Percentiles rank a stretch among this genome's conserved stretches.
Conservation (phyloP, 768 basidiomycete genomes). For the Lactarius akahatsu region DNA sequence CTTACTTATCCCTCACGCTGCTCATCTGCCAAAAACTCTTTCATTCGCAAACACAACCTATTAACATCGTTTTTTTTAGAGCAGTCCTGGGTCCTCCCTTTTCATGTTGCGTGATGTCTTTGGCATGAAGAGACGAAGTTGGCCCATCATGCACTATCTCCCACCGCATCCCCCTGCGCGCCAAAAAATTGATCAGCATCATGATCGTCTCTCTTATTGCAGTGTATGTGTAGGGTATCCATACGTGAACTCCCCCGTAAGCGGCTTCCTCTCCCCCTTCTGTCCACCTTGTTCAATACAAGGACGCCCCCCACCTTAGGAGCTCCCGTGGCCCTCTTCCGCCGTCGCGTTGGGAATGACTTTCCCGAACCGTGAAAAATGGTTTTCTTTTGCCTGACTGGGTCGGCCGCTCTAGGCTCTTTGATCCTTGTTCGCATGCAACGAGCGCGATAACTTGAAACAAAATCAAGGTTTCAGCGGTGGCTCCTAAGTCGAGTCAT, state of each 20-base stretch:
- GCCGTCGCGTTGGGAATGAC: conserved; percentile 11
- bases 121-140: neutral
- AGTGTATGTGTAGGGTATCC: neutral
- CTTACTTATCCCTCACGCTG: neutral
- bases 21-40: neutral
- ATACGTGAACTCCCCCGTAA: neutral
- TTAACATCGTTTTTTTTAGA: neutral
- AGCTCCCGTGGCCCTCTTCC: neutral
- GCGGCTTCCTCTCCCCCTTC: neutral
- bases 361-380: neutral
- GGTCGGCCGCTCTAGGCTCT: neutral
- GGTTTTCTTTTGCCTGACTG: neutral
- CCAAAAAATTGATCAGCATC: neutral
- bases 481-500: conserved; percentile 9
- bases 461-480: conserved; percentile 10
- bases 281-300: neutral
- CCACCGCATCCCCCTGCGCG: neutral
- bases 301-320: neutral
- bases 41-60: neutral
- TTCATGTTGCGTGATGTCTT: neutral
- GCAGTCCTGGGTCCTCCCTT: too few relatives aligned
- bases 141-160: neutral
- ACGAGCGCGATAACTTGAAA: conserved; percentile 3
- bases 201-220: conserved; percentile 11
- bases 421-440: neutral